Conservation (phyloP, 2,329 filamentous ascomycete species). For the Penicillium sp. region DNA sequence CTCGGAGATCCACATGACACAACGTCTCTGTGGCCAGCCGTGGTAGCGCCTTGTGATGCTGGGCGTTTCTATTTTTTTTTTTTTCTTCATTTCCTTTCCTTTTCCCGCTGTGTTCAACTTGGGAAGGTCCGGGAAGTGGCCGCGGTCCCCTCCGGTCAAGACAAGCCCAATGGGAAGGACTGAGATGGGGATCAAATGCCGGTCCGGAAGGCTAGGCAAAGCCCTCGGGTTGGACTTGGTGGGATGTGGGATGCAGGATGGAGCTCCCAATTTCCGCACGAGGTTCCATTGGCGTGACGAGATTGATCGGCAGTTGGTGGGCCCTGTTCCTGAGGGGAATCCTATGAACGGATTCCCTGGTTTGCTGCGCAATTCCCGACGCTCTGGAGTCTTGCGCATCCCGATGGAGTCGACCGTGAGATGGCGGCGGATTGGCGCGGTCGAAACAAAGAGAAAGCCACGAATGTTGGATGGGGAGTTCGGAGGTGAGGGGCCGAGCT, state of each 20-base stretch:
- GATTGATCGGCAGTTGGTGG: slow-evolving; percentile 20
- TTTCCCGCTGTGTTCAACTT: neutral
- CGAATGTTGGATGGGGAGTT: neutral
- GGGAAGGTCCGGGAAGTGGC: slow-evolving; percentile 1
- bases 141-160: neutral
- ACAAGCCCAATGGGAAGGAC: neutral
- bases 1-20: slow-evolving; percentile 12
- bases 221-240: neutral
- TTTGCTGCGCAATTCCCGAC: slow-evolving; percentile 9
- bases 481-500: neutral
- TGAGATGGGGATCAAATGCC: slow-evolving; percentile 4
- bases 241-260: slow-evolving; percentile 15
- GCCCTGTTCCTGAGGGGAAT: slow-evolving; percentile 14
- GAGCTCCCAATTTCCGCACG: slow-evolving; percentile 22
- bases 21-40: neutral
- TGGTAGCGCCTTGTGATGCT: neutral
- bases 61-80: neutral
- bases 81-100: too few relatives aligned
- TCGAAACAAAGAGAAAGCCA: neutral
- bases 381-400: neutral
- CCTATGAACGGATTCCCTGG: slow-evolving; percentile 14
- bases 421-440: neutral
- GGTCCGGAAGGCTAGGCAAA: neutral
- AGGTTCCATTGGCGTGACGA: slow-evolving; percentile 20
- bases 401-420: neutral